Evolutionary conservation across 2,329 filamentous ascomycete species (phyloP), one percentile per base, ranked within the genome.

Genomic region (Pyrenochaeta sp.): DNA sequence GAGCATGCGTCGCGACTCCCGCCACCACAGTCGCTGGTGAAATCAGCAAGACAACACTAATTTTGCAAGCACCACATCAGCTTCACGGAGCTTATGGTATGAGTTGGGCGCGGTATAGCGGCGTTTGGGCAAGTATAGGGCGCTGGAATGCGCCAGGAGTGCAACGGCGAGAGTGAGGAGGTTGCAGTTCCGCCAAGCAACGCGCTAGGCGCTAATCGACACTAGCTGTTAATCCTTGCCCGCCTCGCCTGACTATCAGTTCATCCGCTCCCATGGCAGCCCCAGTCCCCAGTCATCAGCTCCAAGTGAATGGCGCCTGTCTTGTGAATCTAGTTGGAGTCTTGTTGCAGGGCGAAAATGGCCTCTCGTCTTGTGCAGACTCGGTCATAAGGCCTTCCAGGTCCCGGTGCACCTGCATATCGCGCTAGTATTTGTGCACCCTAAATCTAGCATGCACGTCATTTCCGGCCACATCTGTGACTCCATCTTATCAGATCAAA

Each of bases 111-210:
- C 28, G 53, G 24, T 58, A 58, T 62, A 24, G 59, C 36, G 30
- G 56, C 32, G 40, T 52, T 54, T 56, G 58, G 58, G 52, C 32
- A 55, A 58, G 52, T 25, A 59, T 47, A 53, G 62, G 59, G 47
- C 58, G 64, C 58, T 62, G 64, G 62, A 63, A 62, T 51, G 64
- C 54, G 56, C 60, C 56, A 65, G 68, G 64, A 73, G 71, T 69
- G 66, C 59, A 55, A 53, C 46, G 52, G 57, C 50, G 36, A 56
- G 58, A 59, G 44, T 43, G 62, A 59, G 52, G 56, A 64, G 59
- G 63, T 64, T 61, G 54, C 57, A 52, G 46, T 58, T 48, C 15
- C 8, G 56, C 54, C 49, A 60, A 61, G 64, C 42, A 5, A 10
- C 43, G 43, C 58, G 56, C 59, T 65, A 64, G 49, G 22, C 19